These are phyloP conservation scores for Pichia sp. DNA, from an alignment of 1,139 yeast genomes.

Conservation along the genomic window DNA sequence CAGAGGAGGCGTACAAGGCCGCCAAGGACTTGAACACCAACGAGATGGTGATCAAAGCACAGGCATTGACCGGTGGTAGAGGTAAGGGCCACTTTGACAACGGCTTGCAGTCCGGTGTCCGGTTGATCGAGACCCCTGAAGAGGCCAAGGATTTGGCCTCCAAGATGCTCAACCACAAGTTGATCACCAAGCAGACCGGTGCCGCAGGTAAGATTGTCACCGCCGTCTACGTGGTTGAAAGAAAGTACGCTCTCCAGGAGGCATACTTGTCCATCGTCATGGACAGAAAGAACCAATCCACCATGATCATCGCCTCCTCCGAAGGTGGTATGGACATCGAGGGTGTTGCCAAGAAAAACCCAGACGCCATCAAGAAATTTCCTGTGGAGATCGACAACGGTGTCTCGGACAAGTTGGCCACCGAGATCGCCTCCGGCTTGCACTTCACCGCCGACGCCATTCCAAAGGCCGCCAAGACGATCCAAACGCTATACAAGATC, in stretches of 20 bases:
- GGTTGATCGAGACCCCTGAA: constrained; percentile 77
- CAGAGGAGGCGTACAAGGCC: constrained; percentile 79
- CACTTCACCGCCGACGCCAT: constrained; percentile 79
- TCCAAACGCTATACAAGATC: constrained; percentile 82
- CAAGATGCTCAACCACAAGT: constrained; percentile 87
- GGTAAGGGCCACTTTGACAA: constrained; percentile 98
- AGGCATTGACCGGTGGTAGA: constrained; percentile 98
- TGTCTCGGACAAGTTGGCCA: constrained; percentile 74
- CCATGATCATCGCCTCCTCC: constrained; percentile 91
- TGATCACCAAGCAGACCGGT: constrained; percentile 97
- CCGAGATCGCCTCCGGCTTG: constrained; percentile 68
- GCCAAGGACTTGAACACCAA: constrained; percentile 67
- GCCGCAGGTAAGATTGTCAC: constrained; percentile 96
- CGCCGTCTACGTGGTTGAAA: constrained; percentile 93
- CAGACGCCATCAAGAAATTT: constrained; percentile 88
- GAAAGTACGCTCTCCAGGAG: constrained; percentile 90
- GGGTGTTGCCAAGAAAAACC: constrained; percentile 92
- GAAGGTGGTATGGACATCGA: constrained; percentile 99
- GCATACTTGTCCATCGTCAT: constrained; percentile 91
- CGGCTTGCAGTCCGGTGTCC: constrained; percentile 96
- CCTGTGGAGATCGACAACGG: constrained; percentile 74
- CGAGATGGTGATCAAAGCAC: constrained; percentile 94
- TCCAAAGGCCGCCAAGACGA: constrained; percentile 82
- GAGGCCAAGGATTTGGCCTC: constrained; percentile 84
- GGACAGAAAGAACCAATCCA: constrained; percentile 89